Evolutionary conservation across 2,329 filamentous ascomycete species (phyloP).

Genomic region (Fusarium keratoplasticum): DNA sequence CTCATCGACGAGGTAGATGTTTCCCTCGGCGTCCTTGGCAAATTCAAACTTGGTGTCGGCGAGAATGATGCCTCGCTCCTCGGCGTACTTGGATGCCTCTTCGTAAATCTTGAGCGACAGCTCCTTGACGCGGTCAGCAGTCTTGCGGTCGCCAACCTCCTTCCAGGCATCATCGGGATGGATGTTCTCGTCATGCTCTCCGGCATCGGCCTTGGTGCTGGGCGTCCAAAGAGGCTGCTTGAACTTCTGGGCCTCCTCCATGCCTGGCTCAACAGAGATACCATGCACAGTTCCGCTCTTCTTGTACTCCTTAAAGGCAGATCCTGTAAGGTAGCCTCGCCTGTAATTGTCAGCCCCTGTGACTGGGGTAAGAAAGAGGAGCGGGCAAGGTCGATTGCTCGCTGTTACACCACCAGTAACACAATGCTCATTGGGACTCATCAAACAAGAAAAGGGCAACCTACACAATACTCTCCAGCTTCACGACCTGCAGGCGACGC

Average conservation of each 20-base stretch:
- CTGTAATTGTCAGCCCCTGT: conserved; percentile 8
- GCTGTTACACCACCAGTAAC: background rate
- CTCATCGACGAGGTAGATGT: conserved; percentile 44
- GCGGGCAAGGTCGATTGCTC: background rate
- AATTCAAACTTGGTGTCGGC: conserved; percentile 45
- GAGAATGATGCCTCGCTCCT: conserved; percentile 39
- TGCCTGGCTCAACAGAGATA: conserved; percentile 70
- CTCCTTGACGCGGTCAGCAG: conserved; percentile 42
- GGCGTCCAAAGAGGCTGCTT: conserved; percentile 77
- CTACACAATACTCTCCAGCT: conserved; percentile 59
- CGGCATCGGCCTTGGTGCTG: conserved; percentile 84
- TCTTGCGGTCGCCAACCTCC: conserved; percentile 46
- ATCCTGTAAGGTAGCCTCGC: conserved; percentile 87
- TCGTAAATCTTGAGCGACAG: conserved; percentile 44
- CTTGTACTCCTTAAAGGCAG: conserved; percentile 79
- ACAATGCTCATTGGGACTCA: background rate
- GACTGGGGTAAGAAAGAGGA: background rate
- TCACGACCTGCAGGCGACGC: conserved; percentile 78
- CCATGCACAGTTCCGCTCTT: conserved; percentile 83
- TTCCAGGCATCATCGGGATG: conserved; percentile 71
- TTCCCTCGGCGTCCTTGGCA: conserved; percentile 43
- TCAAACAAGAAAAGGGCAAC: background rate
- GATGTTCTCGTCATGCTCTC: conserved; percentile 88
- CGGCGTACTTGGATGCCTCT: conserved; percentile 39
- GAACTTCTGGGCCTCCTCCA: conserved; percentile 75